phyloP scores from a whole-genome alignment of 164 flowering plant genomes.

The Chloranthus sessilifolius region DNA sequence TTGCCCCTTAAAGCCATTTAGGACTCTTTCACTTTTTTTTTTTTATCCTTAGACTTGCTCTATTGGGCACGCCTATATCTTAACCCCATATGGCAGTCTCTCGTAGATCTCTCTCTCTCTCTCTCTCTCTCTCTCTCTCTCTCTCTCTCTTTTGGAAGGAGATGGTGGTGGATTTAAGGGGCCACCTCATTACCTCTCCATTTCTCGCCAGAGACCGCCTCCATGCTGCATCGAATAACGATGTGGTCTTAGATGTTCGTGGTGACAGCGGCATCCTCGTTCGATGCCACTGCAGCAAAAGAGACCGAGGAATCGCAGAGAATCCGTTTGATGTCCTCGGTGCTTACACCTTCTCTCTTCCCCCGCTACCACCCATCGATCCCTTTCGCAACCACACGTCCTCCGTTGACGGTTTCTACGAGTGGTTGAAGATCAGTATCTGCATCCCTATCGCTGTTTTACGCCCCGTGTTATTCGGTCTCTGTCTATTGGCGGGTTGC shows the following conservation, averaged over 20 bases:
- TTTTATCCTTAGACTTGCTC: no score
- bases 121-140: no score
- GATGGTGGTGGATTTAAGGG: neutral
- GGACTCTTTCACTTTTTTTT: no score
- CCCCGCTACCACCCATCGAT: slow-evolving; percentile 41
- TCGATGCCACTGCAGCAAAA: neutral
- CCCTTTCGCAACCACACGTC: slow-evolving; percentile 71
- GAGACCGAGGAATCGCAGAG: neutral
- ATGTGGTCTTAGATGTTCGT: slow-evolving; percentile 8
- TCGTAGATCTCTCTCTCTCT: no score
- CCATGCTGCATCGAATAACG: neutral
- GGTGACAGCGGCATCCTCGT: slow-evolving; percentile 2
- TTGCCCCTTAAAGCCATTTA: no score
- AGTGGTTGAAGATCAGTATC: slow-evolving; percentile 65
- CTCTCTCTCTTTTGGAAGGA: no score
- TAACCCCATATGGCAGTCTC: no score
- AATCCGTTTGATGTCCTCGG: slow-evolving; percentile 61
- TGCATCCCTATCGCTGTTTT: slow-evolving; percentile 58
- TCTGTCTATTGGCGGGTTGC: slow-evolving; percentile 61
- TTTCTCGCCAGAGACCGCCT: neutral
- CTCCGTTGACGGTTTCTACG: slow-evolving; percentile 60
- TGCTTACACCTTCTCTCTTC: slow-evolving; percentile 31
- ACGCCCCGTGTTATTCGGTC: slow-evolving; percentile 58
- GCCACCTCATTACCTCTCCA: neutral
- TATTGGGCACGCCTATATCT: no score